Base-by-base conservation (phyloP, 2,329 filamentous ascomycete genomes). In the Corynespora cassiicola region DNA sequence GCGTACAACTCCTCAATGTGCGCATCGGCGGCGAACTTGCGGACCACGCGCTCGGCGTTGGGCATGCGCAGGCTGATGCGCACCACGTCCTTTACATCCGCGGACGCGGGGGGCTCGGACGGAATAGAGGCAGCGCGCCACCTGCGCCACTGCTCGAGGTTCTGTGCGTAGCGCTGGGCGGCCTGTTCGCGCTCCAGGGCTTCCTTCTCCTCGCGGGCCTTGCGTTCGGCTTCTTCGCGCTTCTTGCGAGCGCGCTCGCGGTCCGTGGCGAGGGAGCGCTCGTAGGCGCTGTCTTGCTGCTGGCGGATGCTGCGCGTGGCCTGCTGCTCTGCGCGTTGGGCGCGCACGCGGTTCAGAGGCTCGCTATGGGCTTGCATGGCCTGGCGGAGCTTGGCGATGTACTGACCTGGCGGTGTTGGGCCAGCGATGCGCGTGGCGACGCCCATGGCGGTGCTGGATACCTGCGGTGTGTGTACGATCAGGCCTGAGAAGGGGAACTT, bases 211-310 rank as follows among this genome's bases (percentile, higher is more conserved):
- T 75, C 77, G 0, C 81, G 80, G 14, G 80, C 81, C 40, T 70
- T 71, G 24, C 72, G 75, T n/a, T 77, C 79, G 45, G 89, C 89
- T 2, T 87, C 90, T 65, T 95, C 90, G 32, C 81, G 81, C 62
- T 82, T 82, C 64, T 86, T 82, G 20, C 88, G 79, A 0, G 88
- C 87, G 14, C 92, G 85, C 66, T 96, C 91, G 24, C 91, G 79
- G 68, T 99, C 94, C 44, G 85, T 83, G 7, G 91, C 92, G 19
- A 99, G 75, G 0, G 89, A 95, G 45, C 90, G 83, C 70, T 99
- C 91, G 66, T 99, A 99, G 1, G 94, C 94, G 7, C 83, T 87
- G 64, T 97, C 90, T 65, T 99, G 94, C 66, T 96, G 84, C 45
- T 87, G 81, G n/a, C 91, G 82, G 21, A 99, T 75, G 55, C 75